phyloP scores from a whole-genome alignment of 768 basidiomycete genomes.

The Xerocomus spinulosus region DNA sequence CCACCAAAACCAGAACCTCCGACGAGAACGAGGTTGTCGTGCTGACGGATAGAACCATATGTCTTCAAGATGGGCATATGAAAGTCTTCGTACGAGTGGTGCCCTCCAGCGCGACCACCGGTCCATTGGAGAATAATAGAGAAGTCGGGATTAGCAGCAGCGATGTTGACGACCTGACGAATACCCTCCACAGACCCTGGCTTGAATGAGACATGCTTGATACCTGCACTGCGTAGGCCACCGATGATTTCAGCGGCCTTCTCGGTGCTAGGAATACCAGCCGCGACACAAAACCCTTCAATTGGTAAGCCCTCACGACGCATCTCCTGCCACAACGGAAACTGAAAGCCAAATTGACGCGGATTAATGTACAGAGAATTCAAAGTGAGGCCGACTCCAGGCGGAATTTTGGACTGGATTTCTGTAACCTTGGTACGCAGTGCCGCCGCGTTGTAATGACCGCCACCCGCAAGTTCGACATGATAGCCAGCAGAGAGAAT shows the following conservation, averaged over 20 bases:
- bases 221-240: constrained; percentile 75
- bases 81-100: constrained; percentile 98
- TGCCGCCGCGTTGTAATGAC: constrained; percentile 89
- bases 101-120: constrained; percentile 96
- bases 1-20: constrained; percentile 96
- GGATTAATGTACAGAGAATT: constrained; percentile 98
- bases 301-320: constrained; percentile 90
- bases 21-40: constrained; percentile 83
- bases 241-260: constrained; percentile 96
- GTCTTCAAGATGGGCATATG: constrained; percentile 92
- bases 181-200: constrained; percentile 98
- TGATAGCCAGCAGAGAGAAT: constrained; percentile 93
- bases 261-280: constrained; percentile 94
- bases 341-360: constrained; percentile 94
- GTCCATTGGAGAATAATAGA: constrained; percentile 99
- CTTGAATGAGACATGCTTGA: constrained; percentile 97
- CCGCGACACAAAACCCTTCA: constrained; percentile 99
- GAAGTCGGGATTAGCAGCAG: constrained; percentile 89
- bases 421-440: constrained; percentile 90
- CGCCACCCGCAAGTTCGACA: constrained; percentile 95
- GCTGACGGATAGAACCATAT: constrained; percentile 85
- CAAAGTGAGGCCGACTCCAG: constrained; percentile 88
- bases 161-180: constrained; percentile 94
- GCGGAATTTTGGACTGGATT: constrained; percentile 78
- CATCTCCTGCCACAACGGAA: constrained; percentile 98